A percentile compares a stretch with the other conserved stretches of the same genome.
Evolutionary conservation across 192 early-diverging fungal species (phyloP).

Genomic region (Umbelopsis sp.): DNA sequence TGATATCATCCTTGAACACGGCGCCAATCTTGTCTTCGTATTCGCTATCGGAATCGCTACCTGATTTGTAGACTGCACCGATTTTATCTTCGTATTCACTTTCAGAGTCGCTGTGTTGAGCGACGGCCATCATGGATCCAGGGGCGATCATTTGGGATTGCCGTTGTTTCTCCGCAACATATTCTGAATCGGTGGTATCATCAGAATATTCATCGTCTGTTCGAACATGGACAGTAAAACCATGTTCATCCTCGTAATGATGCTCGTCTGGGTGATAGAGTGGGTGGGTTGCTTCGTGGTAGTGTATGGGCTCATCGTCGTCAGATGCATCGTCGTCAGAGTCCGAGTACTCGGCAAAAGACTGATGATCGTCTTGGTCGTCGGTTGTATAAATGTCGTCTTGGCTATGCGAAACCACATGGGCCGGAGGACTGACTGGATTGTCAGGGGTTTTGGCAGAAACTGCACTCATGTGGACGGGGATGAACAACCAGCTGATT

Average conservation of each 20-base stretch:
- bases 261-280: conserved; percentile 11
- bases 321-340: conserved; percentile 14
- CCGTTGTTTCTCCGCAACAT: conserved; percentile 13
- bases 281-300: conserved; percentile 9
- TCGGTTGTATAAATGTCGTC: neutral
- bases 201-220: conserved; percentile 21
- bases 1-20: neutral
- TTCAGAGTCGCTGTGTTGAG: neutral
- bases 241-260: conserved; percentile 10
- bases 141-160: conserved; percentile 18
- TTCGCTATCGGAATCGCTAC: neutral
- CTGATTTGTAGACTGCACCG: neutral
- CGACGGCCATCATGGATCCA: neutral
- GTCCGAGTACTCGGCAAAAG: conserved; percentile 11
- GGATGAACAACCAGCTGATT: conserved; percentile 10
- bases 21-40: conserved; percentile 12
- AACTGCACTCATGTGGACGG: conserved; percentile 9
- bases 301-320: conserved; percentile 5
- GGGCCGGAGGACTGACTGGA: neutral
- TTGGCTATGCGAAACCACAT: neutral
- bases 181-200: conserved; percentile 21
- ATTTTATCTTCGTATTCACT: conserved; percentile 16
- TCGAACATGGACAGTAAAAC: conserved; percentile 3
- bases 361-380: conserved; percentile 15
- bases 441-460: neutral